These are phyloP conservation scores for Sequoia sempervirens DNA, from an alignment of 75 land plant species.

Conservation along the genomic window DNA sequence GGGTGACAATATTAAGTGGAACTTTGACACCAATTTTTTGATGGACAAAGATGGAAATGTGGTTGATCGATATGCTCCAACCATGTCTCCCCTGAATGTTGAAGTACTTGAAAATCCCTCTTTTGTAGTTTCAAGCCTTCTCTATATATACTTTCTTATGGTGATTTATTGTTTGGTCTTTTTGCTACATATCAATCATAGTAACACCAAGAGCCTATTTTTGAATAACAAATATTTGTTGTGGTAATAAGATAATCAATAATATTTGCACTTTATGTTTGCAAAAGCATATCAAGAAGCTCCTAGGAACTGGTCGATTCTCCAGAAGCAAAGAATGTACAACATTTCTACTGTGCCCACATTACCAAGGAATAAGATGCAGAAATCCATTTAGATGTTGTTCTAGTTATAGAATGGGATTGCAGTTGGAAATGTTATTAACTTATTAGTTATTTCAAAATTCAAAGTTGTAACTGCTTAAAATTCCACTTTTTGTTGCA, in stretches of 20 bases:
- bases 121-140: background rate
- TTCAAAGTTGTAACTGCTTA: background rate
- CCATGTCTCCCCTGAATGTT: constrained; percentile 56
- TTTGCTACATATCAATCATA: background rate
- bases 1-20: constrained; percentile 77
- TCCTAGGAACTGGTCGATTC: constrained; percentile 20
- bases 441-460: no score
- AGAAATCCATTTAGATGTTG: background rate
- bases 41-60: constrained; percentile 66
- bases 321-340: background rate
- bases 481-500: background rate
- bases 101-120: constrained; percentile 37
- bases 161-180: no score
- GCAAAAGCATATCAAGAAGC: constrained; percentile 49
- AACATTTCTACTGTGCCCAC: background rate
- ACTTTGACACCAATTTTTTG: constrained; percentile 76
- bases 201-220: background rate
- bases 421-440: background rate
- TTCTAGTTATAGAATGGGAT: background rate
- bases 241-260: background rate
- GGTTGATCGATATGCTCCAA: constrained; percentile 66
- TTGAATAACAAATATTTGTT: background rate
- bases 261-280: background rate
- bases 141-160: background rate
- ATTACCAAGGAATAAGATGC: background rate